These are phyloP conservation scores for Phaeosphaeria sp. DNA, from an alignment of 2,329 filamentous ascomycete species.

Conservation along the genomic window DNA sequence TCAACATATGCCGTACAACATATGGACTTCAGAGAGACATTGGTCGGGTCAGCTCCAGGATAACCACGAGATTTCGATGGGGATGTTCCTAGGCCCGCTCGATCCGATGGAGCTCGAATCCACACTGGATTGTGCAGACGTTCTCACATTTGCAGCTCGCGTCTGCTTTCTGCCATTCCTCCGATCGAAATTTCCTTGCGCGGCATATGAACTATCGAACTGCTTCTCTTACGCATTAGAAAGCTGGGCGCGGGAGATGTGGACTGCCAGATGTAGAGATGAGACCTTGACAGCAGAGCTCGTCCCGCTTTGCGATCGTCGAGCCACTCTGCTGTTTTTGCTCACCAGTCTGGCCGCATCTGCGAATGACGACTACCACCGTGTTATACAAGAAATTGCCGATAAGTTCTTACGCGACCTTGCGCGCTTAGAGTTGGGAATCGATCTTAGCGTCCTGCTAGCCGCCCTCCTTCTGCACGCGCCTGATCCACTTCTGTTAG, in stretches of 20 bases:
- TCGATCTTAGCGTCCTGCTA: neutral
- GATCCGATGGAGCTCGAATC: neutral
- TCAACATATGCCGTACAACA: neutral
- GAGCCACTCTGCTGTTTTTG: neutral
- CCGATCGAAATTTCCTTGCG: neutral
- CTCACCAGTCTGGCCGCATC: neutral
- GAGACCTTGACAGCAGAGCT: neutral
- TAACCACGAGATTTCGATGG: neutral
- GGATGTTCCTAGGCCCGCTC: neutral
- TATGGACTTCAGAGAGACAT: neutral
- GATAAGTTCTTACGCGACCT: neutral
- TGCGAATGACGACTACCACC: neutral
- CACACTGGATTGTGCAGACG: neutral
- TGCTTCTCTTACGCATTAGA: neutral
- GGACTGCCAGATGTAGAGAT: neutral
- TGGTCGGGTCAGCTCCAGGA: neutral
- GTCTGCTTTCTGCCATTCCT: neutral
- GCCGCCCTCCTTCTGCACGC: neutral
- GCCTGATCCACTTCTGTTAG: neutral
- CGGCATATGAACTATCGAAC: neutral
- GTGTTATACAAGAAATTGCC: neutral
- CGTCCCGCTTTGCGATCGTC: neutral
- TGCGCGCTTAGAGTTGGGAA: neutral
- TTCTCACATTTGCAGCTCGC: neutral
- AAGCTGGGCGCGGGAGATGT: neutral